Base-by-base conservation (phyloP, 2,329 filamentous ascomycete species). In the Penicillium brevicompactum region DNA sequence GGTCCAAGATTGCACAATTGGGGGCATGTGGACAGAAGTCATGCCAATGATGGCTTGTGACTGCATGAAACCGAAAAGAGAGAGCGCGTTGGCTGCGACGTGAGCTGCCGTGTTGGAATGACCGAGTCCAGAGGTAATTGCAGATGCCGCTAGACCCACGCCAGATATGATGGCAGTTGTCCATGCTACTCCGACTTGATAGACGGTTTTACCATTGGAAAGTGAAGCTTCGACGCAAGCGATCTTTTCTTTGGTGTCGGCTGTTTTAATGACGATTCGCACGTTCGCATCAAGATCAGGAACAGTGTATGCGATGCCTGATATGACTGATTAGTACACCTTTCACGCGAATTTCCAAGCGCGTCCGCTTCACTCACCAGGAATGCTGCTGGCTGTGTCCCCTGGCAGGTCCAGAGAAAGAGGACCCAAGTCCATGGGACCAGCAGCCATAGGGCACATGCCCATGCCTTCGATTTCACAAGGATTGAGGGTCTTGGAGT, bases 41-140 rank as follows among this genome's bases (percentile, higher is more conserved):
- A 97, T 87, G 60, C 92, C 92, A 67, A 96, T 82, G 74, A 97
- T 91, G 24, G 93, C 92, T 75, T 96, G 92, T 4, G 91, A 87
- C 76, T 97, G 93, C 82, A 97, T 96, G 76, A 94, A 97, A 58
- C 89, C 86, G 71, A 96, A 96, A 30, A 97, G 86, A n/a, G 92
- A 94, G 59, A 97, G 83, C 3, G 93, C 91, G 70, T 96, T 96
- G 52, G 92, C 89, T 51, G 93, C 93, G 60, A 97, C 90, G 75
- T 97, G 93, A 48, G 93, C 92, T 45, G 93, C 92, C 5, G 93
- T 93, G 73, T 97, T 97, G 47, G 91, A 91, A 74, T 97, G 92
- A 10, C 93, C 93, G 4, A 97, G 80, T 31, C 92, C 92, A 27
- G 92, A 96, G 30, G 93, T 90, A 61, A 97, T 84, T 58, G 91